These are phyloP conservation scores for Ceratobasidium papillatum DNA, from an alignment of 1,284 basidiomycete genomes.

Conservation along the genomic window DNA sequence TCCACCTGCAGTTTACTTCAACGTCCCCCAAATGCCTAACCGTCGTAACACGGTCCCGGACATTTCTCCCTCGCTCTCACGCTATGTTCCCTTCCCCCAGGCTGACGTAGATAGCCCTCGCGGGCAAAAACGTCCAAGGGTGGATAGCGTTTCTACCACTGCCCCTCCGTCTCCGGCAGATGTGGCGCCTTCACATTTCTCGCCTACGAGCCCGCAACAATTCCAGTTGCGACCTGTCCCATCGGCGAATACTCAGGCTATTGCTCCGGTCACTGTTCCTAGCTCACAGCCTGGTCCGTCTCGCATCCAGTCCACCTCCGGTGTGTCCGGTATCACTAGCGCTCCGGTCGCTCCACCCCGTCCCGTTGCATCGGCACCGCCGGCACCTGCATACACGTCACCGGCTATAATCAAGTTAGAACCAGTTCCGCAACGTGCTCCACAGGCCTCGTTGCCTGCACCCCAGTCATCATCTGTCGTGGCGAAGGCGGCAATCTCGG, in stretches of 20 bases:
- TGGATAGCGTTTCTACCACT: not conserved
- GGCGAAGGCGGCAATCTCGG: not conserved
- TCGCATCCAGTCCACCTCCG: not conserved
- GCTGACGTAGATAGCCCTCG: not conserved
- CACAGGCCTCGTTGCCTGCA: not conserved
- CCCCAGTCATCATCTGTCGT: not conserved
- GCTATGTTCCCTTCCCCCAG: not conserved
- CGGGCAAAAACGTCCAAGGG: constrained; percentile 15
- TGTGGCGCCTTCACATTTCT: not conserved
- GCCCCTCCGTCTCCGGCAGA: not conserved
- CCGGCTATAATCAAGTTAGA: not conserved
- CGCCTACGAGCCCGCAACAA: not conserved
- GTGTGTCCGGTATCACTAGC: not conserved
- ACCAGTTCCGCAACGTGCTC: not conserved
- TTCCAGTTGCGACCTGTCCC: constrained; percentile 22
- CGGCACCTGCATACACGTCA: not conserved
- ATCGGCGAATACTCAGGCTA: not conserved
- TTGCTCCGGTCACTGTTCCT: not conserved
- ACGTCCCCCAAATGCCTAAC: constrained; percentile 8
- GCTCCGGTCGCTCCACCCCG: not conserved
- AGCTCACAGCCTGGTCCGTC: not conserved
- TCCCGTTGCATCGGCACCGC: not conserved
- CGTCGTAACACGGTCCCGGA: constrained; percentile 29
- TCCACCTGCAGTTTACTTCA: constrained; percentile 9
- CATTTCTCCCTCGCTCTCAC: not conserved